These are phyloP conservation scores for Hyaloscypha hepaticicola DNA, from an alignment of 495 filamentous ascomycete genomes.

Conservation along the genomic window DNA sequence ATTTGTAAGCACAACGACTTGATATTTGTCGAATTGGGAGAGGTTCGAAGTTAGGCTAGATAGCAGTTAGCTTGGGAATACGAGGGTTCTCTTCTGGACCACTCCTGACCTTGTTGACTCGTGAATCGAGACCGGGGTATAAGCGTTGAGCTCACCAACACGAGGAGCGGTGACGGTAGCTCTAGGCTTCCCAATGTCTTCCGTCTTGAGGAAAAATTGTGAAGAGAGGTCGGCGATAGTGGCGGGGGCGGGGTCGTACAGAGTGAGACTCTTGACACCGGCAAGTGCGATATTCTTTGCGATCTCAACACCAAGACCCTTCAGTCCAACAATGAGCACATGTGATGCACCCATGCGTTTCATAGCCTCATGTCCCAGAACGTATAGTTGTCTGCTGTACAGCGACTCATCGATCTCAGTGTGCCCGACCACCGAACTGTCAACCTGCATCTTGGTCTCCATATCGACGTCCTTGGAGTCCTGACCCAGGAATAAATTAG, in stretches of 20 bases:
- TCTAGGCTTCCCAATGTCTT: constrained; percentile 90
- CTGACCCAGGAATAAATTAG: constrained; percentile 35
- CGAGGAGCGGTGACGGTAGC: constrained; percentile 83
- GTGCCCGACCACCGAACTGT: constrained; percentile 43
- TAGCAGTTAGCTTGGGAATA: constrained; percentile 9
- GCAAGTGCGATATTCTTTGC: constrained; percentile 99
- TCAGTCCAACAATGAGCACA: constrained; percentile 86
- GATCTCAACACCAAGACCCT: constrained; percentile 95
- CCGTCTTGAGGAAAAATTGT: constrained; percentile 89
- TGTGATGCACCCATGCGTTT: constrained; percentile 98
- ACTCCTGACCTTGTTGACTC: constrained; percentile 43
- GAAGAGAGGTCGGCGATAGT: constrained; percentile 85
- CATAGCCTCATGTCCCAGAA: constrained; percentile 99
- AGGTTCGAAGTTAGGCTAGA: constrained; percentile 56
- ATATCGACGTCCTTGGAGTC: constrained; percentile 48
- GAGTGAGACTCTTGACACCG: constrained; percentile 79
- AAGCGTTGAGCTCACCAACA: constrained; percentile 93
- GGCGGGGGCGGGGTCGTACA: constrained; percentile 81
- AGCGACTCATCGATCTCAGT: constrained; percentile 91
- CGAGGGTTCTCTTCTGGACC: not conserved
- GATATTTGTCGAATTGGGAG: constrained; percentile 77
- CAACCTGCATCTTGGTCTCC: constrained; percentile 82
- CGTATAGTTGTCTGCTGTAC: constrained; percentile 97
- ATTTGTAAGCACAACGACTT: constrained; percentile 88
- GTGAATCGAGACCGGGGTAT: constrained; percentile 83